Evolutionary conservation across 1,284 basidiomycete species (phyloP).

Genomic region (Marasmius fiardii): DNA sequence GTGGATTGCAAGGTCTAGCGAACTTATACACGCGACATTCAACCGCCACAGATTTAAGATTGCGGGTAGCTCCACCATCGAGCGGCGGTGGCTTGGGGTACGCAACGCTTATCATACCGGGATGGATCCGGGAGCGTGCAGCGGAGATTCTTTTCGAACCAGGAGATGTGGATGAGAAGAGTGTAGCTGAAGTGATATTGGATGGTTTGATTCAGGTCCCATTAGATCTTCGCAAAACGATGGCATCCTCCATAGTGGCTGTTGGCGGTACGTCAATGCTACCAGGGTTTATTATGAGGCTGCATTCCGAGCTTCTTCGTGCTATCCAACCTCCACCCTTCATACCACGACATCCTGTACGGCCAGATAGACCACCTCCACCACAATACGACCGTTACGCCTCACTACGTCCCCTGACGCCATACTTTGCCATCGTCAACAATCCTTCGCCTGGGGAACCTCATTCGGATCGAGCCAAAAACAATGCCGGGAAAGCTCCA

Average conservation of each 20-base stretch:
- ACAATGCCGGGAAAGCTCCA: slow-evolving; percentile 77
- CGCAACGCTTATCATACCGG: slow-evolving; percentile 76
- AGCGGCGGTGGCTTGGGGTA: slow-evolving; percentile 63
- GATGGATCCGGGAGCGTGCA: slow-evolving; percentile 91
- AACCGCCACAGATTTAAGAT: slow-evolving; percentile 65
- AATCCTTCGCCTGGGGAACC: slow-evolving; percentile 59
- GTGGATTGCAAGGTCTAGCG: slow-evolving; percentile 59
- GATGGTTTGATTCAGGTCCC: slow-evolving; percentile 67
- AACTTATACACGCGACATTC: slow-evolving; percentile 71
- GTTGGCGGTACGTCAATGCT: slow-evolving; percentile 89
- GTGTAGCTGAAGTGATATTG: slow-evolving; percentile 78
- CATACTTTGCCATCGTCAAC: slow-evolving; percentile 79
- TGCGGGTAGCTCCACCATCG: slow-evolving; percentile 62
- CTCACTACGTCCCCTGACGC: slow-evolving; percentile 62
- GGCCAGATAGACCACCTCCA: slow-evolving; percentile 36
- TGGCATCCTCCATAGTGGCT: slow-evolving; percentile 81
- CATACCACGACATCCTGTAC: slow-evolving; percentile 29
- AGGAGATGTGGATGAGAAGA: slow-evolving; percentile 83
- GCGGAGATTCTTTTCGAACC: slow-evolving; percentile 90
- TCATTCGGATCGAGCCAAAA: slow-evolving; percentile 40
- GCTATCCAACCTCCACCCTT: slow-evolving; percentile 48
- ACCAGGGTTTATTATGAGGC: slow-evolving; percentile 86
- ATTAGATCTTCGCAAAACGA: slow-evolving; percentile 79
- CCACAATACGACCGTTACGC: slow-evolving; percentile 71
- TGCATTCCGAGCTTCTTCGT: slow-evolving; percentile 72